A percentile compares a stretch with the other conserved stretches of the same genome.
phyloP scores from a whole-genome alignment of 2,329 filamentous ascomycete genomes.

The Botrytis cinerea region DNA sequence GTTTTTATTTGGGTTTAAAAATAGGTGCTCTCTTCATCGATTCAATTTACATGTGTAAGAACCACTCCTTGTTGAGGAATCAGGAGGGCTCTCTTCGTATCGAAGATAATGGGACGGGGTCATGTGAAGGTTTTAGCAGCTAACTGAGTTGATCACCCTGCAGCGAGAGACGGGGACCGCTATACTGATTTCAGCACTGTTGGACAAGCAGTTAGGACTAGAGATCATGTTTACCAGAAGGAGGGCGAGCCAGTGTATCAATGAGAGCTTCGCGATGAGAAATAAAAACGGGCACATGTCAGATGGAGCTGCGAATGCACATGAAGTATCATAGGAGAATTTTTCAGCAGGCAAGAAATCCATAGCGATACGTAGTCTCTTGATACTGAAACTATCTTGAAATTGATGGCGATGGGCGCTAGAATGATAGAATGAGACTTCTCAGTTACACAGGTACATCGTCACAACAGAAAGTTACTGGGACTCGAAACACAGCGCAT shows the following conservation, averaged over 20 bases:
- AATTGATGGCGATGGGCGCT: not conserved
- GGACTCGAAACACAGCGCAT: not conserved
- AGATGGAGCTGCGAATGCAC: not conserved
- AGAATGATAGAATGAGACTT: not conserved
- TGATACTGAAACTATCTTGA: not conserved
- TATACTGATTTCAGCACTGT: slow-evolving; percentile 26
- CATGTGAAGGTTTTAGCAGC: slow-evolving; percentile 34
- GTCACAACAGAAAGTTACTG: not conserved
- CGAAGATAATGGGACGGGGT: slow-evolving; percentile 41
- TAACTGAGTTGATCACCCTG: slow-evolving; percentile 39
- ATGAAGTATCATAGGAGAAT: not conserved
- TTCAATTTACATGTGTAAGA: slow-evolving; percentile 36
- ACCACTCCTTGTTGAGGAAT: slow-evolving; percentile 38
- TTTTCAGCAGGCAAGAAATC: not conserved
- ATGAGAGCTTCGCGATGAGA: not conserved
- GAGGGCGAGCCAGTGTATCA: not conserved
- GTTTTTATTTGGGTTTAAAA: slow-evolving; percentile 33
- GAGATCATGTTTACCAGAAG: too few relatives aligned
- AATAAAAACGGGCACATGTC: not conserved
- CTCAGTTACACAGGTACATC: slow-evolving; percentile 1
- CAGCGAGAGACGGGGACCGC: slow-evolving; percentile 30
- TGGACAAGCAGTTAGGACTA: not conserved
- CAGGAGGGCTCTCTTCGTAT: slow-evolving; percentile 39
- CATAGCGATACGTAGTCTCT: not conserved
- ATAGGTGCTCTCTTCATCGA: slow-evolving; percentile 34